Evolutionary conservation across 306 rosid genomes (phyloP), one percentile per base, ranked within the genome.

Genomic region (Hippophae rhamnoides): DNA sequence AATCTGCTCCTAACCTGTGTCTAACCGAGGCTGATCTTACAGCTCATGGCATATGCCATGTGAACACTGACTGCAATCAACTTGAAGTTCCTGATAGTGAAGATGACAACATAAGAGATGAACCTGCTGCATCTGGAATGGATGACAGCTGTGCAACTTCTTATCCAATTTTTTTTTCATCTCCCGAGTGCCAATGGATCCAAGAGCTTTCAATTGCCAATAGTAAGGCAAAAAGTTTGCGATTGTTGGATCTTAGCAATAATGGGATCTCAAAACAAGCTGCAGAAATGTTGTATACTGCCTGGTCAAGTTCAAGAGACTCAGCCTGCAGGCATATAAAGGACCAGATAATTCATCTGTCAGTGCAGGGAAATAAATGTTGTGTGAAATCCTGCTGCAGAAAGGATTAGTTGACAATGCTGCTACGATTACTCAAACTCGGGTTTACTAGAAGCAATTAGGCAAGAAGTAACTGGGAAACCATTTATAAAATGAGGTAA

Each of bases 351-450:
- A 72, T 88, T 46, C 99, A 88, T 66, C 73, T 88, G 58, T 68
- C 66, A 18, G 78, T 80, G 10, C 71, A 68, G 75, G 98, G 87
- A 52, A 76, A 52, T 5, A 78, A 61, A 69, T 92, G 96, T 71
- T 92, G 98, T 69, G 74, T 78, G 47, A 83, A 81, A 68, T 79
- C 94, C 25, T 92, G 99, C 90, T 92, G 99, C 84, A 88, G 64
- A 72, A 84, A 70, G 65, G 72, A 66, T 65, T 82, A 81, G 68
- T 62, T 54, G 23, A 60, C 9, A 5, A 47, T 48, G 31, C 25
- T 13, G 27, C 48, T 10, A 27, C 44, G 13, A 9, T 9, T 52
- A 47, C 47, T 43, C 7, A 0, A 12, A 13, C 12, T 6, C 18
- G 52, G 52, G 13, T 48, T 12, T 9, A 7, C 23, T 12, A 12